Conservation (phyloP, 495 filamentous ascomycete genomes). For the Eremomyces bilateralis region DNA sequence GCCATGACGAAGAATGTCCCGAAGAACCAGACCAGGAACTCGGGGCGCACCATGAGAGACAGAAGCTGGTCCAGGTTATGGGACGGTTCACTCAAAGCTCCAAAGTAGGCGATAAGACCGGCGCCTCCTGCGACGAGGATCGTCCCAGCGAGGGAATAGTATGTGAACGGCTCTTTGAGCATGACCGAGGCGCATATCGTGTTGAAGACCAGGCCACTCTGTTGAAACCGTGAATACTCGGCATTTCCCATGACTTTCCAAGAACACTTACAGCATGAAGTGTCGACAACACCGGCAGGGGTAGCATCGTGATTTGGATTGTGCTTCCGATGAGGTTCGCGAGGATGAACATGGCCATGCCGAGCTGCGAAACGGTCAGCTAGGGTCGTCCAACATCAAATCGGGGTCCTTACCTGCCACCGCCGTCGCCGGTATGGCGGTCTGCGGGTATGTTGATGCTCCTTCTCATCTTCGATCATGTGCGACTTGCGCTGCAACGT, state of each 20-base stretch:
- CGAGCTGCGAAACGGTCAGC: conserved; percentile 26
- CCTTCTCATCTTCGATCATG: conserved; percentile 89
- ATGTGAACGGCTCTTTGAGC: conserved; percentile 81
- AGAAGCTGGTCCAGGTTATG: conserved; percentile 72
- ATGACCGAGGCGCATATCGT: conserved; percentile 90
- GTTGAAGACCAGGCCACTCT: conserved; percentile 92
- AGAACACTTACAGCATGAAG: conserved; percentile 49
- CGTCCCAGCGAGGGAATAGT: conserved; percentile 74
- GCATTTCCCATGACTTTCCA: neutral
- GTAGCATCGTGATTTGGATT: conserved; percentile 92
- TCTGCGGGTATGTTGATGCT: conserved; percentile 50
- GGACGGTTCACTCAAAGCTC: conserved; percentile 85
- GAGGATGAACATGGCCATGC: conserved; percentile 92
- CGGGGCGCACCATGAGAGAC: conserved; percentile 41
- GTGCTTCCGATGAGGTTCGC: conserved; percentile 87
- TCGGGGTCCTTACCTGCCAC: conserved; percentile 48
- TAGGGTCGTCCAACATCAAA: neutral
- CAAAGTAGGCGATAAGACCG: conserved; percentile 77
- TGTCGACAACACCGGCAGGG: conserved; percentile 83
- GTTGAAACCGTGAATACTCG: conserved; percentile 3
- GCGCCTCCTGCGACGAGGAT: conserved; percentile 71
- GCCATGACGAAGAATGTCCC: conserved; percentile 50
- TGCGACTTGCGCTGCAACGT: conserved; percentile 98
- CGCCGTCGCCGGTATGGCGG: conserved; percentile 76
- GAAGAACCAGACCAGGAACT: conserved; percentile 86